These are phyloP conservation scores for Neofusicoccum ribis DNA, from an alignment of 2,329 filamentous ascomycete genomes.

Conservation along the genomic window DNA sequence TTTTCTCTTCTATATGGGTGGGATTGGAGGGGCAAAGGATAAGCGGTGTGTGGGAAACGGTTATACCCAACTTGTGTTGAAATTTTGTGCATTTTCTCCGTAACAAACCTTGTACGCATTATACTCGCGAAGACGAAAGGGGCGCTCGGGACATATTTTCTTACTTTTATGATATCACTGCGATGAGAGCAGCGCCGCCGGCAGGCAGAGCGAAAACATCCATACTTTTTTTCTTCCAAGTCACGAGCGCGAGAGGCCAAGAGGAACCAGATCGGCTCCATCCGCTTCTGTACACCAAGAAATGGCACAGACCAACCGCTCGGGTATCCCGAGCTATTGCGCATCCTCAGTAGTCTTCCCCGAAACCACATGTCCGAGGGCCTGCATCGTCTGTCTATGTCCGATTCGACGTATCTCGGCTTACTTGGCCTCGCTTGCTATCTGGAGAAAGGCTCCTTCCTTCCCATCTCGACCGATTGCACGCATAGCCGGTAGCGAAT, in stretches of 20 bases:
- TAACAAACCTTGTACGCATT: not conserved
- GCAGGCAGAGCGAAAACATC: slow-evolving; percentile 2
- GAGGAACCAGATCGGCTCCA: not conserved
- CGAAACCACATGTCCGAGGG: too few relatives aligned
- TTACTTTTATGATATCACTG: slow-evolving; percentile 1
- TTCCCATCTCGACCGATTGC: too few relatives aligned
- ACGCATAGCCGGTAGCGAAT: too few relatives aligned
- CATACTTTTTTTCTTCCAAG: not conserved
- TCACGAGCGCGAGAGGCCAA: not conserved
- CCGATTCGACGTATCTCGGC: too few relatives aligned
- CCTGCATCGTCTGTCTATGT: too few relatives aligned
- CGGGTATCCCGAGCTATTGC: not conserved
- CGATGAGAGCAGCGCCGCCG: not conserved
- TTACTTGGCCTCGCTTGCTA: too few relatives aligned
- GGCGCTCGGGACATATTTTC: not conserved
- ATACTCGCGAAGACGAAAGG: not conserved
- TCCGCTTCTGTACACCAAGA: not conserved
- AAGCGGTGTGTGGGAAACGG: slow-evolving; percentile 3
- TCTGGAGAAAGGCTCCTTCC: too few relatives aligned
- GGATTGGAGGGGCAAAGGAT: not conserved
- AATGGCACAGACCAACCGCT: not conserved
- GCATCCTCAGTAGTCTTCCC: not conserved
- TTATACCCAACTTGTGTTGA: slow-evolving; percentile 13
- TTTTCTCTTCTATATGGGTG: not conserved
- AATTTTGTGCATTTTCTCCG: not conserved